A percentile compares a stretch with the other conserved stretches of the same genome.
Evolutionary conservation across 176 grass and related monocot genomes (phyloP).

Genomic region (Cymbopogon citratus): DNA sequence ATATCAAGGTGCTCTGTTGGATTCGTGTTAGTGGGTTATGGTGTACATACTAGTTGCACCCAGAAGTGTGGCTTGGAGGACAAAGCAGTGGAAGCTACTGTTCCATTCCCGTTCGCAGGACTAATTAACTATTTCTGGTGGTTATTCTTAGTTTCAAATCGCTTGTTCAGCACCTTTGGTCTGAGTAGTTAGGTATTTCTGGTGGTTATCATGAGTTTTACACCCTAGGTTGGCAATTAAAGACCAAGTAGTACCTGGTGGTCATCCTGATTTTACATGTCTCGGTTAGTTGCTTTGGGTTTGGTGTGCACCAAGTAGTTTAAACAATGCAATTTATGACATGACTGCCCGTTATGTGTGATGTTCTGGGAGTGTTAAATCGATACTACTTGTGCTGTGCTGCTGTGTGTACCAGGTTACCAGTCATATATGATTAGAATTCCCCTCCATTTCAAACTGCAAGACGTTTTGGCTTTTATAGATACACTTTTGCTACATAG

Average conservation of each 20-base stretch:
- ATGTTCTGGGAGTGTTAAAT: background rate
- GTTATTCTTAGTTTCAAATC: background rate
- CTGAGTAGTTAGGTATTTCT: background rate
- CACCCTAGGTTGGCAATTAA: background rate
- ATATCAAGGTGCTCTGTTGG: background rate
- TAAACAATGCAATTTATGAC: background rate
- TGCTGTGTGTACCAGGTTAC: background rate
- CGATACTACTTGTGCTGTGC: background rate
- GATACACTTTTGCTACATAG: no score
- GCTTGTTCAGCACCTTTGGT: background rate
- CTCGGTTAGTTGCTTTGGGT: background rate
- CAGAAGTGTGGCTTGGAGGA: constrained; percentile 10
- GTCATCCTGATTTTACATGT: background rate
- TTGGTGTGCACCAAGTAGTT: background rate
- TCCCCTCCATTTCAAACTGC: no score
- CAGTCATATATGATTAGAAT: background rate
- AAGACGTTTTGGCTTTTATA: no score
- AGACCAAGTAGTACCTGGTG: background rate
- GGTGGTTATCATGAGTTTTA: background rate
- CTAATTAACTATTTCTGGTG: constrained; percentile 8
- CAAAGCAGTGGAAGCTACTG: background rate
- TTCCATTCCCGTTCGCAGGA: background rate
- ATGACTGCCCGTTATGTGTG: background rate
- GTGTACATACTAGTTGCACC: constrained; percentile 15
- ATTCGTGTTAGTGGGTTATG: background rate